Base-by-base conservation (phyloP, 176 grass and related monocot species). In the Neostapfia colusana region DNA sequence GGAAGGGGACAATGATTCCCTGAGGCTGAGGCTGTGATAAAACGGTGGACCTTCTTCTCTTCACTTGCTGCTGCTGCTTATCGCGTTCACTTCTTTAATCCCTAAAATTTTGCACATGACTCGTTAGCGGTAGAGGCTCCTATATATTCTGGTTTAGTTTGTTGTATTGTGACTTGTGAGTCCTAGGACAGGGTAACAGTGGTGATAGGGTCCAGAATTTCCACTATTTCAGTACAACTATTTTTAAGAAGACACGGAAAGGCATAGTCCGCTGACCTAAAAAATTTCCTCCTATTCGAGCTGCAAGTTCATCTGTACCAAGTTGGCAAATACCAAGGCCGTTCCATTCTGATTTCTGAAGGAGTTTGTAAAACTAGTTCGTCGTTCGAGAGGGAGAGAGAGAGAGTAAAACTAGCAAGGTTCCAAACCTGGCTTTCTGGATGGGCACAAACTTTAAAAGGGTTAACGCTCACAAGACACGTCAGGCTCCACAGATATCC, bases 1-100 rank as follows among this genome's bases (percentile, higher is more conserved):
- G 66, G 57, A 46, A 8, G 82, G 85, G 38, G 70, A 93, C 91
- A 93, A 93, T 93, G 87, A 93, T 81, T 85, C 87, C 78, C 37
- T n/a, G n/a, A n/a, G n/a, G n/a, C n/a, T n/a, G n/a, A n/a, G n/a
- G n/a, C n/a, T 82, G 5, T 87, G 81, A 87, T 85, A 74, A 79
- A 79, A 87, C 82, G 68, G 13, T 16, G 48, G 15, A 26, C 15
- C 26, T 53, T 67, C 57, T 46, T 62, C 57, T 56, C 76, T 18
- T 35, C 38, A 25, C 25, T 13, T 46, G 12, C n/a, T 21, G 16
- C 24, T 16, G n/a, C 13, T 28, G 3, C 10, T 20, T 27, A 69
- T 48, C 26, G 17, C 25, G 11, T 46, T 34, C 40, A 18, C 35
- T 48, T 41, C 7, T 44, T 36, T 36, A 63, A 49, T 46, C 43